A percentile compares a stretch with the other conserved stretches of the same genome.
Conservation (phyloP, 108 stramenopile genomes). For the Ochromonas danica region DNA sequence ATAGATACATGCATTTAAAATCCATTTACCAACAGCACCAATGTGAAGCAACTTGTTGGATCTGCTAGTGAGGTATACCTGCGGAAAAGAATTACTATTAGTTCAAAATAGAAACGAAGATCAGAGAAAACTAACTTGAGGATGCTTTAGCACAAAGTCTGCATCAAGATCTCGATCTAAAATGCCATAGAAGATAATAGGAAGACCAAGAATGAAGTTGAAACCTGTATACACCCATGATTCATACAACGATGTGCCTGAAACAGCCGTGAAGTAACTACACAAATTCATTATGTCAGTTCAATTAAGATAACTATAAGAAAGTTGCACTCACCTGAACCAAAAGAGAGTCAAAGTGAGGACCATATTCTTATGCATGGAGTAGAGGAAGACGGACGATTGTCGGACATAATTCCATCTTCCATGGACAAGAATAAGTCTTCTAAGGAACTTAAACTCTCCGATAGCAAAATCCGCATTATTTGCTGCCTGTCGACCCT, state of each 20-base stretch:
- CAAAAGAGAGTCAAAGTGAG: slow-evolving; percentile 58
- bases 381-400: slow-evolving; percentile 58
- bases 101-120: not conserved
- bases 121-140: slow-evolving; percentile 27
- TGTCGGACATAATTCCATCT: slow-evolving; percentile 55
- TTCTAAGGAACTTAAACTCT: slow-evolving; percentile 59
- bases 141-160: slow-evolving; percentile 63
- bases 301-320: not conserved
- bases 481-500: slow-evolving; percentile 95
- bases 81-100: not conserved
- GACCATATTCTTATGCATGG: slow-evolving; percentile 69
- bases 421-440: slow-evolving; percentile 55
- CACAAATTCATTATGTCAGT: not conserved
- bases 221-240: slow-evolving; percentile 59
- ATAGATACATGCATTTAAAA: slow-evolving; percentile 32
- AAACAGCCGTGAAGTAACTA: slow-evolving; percentile 28
- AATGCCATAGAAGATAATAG: slow-evolving; percentile 76
- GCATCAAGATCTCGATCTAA: slow-evolving; percentile 86
- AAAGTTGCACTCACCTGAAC: not conserved
- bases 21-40: not conserved
- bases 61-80: slow-evolving; percentile 3
- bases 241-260: slow-evolving; percentile 49
- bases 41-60: not conserved
- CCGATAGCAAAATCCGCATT: slow-evolving; percentile 59
- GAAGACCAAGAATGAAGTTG: slow-evolving; percentile 79